A percentile compares a stretch with the other conserved stretches of the same genome.
These are phyloP conservation scores for Discostella stelligeroides DNA, from an alignment of 108 stramenopile genomes.

Conservation along the genomic window DNA sequence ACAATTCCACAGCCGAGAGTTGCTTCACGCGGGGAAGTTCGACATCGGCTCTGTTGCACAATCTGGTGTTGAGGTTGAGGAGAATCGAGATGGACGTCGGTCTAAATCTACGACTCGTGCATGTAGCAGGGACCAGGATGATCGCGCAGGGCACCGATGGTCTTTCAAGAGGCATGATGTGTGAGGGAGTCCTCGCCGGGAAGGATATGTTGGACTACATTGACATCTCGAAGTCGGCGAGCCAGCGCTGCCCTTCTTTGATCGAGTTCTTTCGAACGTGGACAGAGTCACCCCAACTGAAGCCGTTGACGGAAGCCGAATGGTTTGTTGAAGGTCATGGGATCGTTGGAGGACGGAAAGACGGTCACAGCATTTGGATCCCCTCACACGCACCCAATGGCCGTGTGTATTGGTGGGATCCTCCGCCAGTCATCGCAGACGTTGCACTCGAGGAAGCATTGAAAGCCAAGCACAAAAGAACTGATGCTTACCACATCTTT, in stretches of 20 bases:
- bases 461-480: conserved; percentile 46
- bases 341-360: conserved; percentile 14
- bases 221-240: not conserved
- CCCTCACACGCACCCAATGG: conserved; percentile 3
- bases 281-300: not conserved
- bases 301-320: conserved; percentile 17
- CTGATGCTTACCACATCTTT: too few relatives aligned
- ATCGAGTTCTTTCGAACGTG: not conserved
- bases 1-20: not conserved
- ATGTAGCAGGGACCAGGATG: conserved; percentile 31
- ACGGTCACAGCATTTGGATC: conserved; percentile 34
- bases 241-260: not conserved
- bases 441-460: too few relatives aligned
- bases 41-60: not conserved
- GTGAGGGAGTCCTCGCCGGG: too few relatives aligned
- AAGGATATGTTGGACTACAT: too few relatives aligned
- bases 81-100: not conserved
- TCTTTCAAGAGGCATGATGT: too few relatives aligned
- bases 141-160: too few relatives aligned
- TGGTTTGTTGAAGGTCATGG: conserved; percentile 37
- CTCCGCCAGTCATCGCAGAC: conserved; percentile 33
- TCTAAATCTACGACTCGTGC: conserved; percentile 12
- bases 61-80: not conserved
- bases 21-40: not conserved
- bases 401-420: conserved; percentile 22